A percentile compares a stretch with the other conserved stretches of the same genome.
These are phyloP conservation scores for Penicillium bialowiezense DNA, from an alignment of 495 filamentous ascomycete species.

Conservation along the genomic window DNA sequence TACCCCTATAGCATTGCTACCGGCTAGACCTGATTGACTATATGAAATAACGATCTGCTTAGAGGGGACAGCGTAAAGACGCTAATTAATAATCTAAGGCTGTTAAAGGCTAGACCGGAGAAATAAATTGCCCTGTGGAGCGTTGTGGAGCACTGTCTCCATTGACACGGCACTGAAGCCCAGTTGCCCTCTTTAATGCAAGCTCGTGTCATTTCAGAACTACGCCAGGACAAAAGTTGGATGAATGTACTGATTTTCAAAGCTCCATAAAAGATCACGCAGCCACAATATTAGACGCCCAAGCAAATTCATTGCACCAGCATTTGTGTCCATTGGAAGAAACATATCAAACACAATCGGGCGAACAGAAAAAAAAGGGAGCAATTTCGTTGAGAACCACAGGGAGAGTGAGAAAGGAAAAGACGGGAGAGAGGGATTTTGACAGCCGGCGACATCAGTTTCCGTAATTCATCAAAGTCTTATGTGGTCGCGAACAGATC, in stretches of 20 bases:
- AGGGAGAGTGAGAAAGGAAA: constrained; percentile 17
- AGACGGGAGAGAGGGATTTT: constrained; percentile 26
- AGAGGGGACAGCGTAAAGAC: background rate
- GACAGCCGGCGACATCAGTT: constrained; percentile 26
- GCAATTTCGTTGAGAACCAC: constrained; percentile 35
- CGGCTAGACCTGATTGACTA: background rate
- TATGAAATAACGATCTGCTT: background rate
- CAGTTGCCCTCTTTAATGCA: background rate
- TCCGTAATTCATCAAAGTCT: constrained; percentile 17
- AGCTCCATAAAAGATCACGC: constrained; percentile 21
- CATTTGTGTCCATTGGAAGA: constrained; percentile 14
- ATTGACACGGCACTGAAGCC: background rate
- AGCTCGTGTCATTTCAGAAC: background rate
- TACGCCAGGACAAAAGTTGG: background rate
- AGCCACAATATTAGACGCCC: constrained; percentile 24
- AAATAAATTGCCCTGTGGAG: constrained; percentile 8
- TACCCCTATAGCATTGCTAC: no score
- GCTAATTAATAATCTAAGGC: background rate
- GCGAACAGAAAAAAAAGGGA: constrained; percentile 24
- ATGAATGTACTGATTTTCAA: constrained; percentile 20
- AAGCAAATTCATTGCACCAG: constrained; percentile 24
- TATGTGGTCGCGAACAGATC: constrained; percentile 34
- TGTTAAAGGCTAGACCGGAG: background rate
- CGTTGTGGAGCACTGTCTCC: background rate
- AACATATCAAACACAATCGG: constrained; percentile 18